Evolutionary conservation across 345 rosid genomes (phyloP).

Genomic region (Arabidopsis arenosa): DNA sequence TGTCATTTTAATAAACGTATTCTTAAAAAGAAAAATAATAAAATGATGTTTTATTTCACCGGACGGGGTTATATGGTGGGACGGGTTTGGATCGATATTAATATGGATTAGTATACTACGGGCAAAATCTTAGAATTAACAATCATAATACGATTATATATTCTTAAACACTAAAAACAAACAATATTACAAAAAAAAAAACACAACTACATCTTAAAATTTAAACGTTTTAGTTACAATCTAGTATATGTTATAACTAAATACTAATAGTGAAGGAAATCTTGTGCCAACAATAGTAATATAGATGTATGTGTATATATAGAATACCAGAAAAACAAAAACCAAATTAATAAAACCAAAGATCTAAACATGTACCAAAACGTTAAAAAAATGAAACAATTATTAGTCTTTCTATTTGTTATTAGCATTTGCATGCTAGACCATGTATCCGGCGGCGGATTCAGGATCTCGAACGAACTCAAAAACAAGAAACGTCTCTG

Average conservation of each 20-base stretch:
- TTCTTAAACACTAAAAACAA: no score
- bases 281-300: not conserved
- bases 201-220: no score
- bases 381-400: not conserved
- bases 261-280: not conserved
- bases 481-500: not conserved
- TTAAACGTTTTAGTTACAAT: no score
- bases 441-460: not conserved
- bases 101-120: no score
- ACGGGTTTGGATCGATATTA: no score
- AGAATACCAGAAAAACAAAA: not conserved
- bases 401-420: not conserved
- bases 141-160: no score
- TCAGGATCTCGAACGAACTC: slow-evolving; percentile 20
- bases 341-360: not conserved
- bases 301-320: not conserved
- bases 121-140: no score
- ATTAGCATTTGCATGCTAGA: slow-evolving; percentile 10
- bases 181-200: no score
- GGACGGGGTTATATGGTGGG: no score
- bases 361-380: not conserved
- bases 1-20: no score
- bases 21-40: no score
- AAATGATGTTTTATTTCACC: no score
- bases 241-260: not conserved